Evolutionary conservation across 306 rosid genomes (phyloP).

Genomic region (Styphnolobium japonicum): DNA sequence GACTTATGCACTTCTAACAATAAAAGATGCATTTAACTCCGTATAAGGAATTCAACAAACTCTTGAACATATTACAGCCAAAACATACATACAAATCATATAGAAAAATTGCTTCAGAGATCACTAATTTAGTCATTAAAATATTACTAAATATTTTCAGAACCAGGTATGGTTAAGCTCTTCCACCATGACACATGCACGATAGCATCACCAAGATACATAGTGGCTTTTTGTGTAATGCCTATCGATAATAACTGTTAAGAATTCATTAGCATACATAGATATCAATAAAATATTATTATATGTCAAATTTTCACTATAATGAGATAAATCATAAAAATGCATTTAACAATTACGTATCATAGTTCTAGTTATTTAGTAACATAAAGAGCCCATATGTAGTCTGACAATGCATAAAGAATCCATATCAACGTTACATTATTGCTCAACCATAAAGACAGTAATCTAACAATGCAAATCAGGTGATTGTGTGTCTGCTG

Average conservation of each 20-base stretch:
- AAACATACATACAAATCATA: background rate
- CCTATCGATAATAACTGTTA: background rate
- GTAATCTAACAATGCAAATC: background rate
- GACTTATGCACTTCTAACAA: background rate
- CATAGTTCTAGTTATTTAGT: background rate
- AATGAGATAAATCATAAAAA: background rate
- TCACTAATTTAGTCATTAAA: background rate
- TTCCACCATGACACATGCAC: background rate
- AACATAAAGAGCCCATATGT: background rate
- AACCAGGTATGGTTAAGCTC: background rate
- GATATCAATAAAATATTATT: background rate
- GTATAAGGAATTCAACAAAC: background rate
- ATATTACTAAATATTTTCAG: background rate
- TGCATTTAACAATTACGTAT: background rate
- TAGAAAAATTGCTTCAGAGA: background rate
- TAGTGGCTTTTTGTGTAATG: background rate
- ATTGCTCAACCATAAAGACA: slow-evolving; percentile 1
- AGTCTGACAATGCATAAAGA: background rate
- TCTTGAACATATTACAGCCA: background rate
- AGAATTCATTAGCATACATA: slow-evolving; percentile 7
- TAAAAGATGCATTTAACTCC: background rate
- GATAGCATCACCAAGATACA: background rate
- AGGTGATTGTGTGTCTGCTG: background rate
- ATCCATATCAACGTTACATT: background rate
- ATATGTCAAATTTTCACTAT: background rate